Evolutionary conservation across 2,329 filamentous ascomycete species (phyloP).

Genomic region (Neoscytalidium dimidiatum): DNA sequence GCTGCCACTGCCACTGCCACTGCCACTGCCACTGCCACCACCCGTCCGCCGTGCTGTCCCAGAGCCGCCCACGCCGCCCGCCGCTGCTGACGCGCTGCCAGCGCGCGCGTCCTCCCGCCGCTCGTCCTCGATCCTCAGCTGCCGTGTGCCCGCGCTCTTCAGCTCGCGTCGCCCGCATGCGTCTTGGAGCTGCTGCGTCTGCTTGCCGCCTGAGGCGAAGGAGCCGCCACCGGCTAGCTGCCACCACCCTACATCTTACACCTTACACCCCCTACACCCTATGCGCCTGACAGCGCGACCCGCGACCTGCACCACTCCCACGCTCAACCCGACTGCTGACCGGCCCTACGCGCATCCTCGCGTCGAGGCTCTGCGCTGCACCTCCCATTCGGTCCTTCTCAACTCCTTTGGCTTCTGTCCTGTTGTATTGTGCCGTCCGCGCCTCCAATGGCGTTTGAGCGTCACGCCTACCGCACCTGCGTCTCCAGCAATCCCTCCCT

Average conservation of each 20-base stretch:
- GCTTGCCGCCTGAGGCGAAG: slow-evolving; percentile 3
- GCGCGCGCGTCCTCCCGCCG: too few relatives aligned
- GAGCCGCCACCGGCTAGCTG: slow-evolving; percentile 2
- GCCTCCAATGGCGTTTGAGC: background rate
- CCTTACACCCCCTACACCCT: too few relatives aligned
- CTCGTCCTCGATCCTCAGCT: background rate
- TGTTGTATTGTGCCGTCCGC: background rate
- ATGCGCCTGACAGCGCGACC: too few relatives aligned
- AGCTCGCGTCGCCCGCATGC: background rate
- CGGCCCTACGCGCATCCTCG: background rate
- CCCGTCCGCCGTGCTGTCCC: background rate
- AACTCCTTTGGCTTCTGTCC: background rate
- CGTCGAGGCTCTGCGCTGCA: slow-evolving; percentile 15
- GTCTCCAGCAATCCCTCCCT: background rate
- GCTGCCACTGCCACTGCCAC: background rate
- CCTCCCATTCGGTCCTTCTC: slow-evolving; percentile 10
- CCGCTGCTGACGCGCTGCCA: too few relatives aligned
- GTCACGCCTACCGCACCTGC: background rate
- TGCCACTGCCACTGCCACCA: background rate
- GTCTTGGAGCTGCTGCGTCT: background rate
- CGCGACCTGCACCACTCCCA: too few relatives aligned
- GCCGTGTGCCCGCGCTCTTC: background rate
- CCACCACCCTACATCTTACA: too few relatives aligned
- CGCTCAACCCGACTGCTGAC: too few relatives aligned
- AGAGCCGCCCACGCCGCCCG: too few relatives aligned